Percentiles rank a stretch among this genome's conserved stretches.
phyloP scores from a whole-genome alignment of 352 stramenopile species.

The Elongisporangium anandrum region DNA sequence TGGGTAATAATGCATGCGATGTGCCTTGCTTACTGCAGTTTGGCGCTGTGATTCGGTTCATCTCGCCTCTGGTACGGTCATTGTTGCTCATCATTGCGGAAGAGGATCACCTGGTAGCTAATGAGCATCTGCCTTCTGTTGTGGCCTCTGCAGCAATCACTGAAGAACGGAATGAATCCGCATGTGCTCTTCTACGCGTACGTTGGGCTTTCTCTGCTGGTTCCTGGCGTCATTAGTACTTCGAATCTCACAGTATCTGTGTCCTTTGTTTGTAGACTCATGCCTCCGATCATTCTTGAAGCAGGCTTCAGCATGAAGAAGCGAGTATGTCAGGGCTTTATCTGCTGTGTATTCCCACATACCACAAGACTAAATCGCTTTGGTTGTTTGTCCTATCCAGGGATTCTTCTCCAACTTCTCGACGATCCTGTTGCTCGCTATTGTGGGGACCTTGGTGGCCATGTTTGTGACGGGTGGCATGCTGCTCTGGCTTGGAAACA shows the following conservation, averaged over 20 bases:
- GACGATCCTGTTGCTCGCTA: conserved; percentile 79
- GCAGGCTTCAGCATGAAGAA: conserved; percentile 89
- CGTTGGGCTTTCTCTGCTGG: conserved; percentile 6
- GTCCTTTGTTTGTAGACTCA: conserved; percentile 14
- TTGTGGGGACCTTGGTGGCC: conserved; percentile 72
- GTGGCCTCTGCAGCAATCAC: conserved; percentile 41
- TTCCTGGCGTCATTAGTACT: not conserved
- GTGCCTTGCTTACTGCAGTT: conserved; percentile 36
- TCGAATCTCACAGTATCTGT: not conserved
- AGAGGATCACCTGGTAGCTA: not conserved
- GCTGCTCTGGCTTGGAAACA: conserved; percentile 69
- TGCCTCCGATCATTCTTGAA: conserved; percentile 84
- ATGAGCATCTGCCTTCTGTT: conserved; percentile 6
- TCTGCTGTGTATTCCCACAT: not conserved
- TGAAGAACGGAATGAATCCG: conserved; percentile 78
- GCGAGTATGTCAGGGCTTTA: conserved; percentile 42
- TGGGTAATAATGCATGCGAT: not conserved
- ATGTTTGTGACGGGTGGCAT: conserved; percentile 79
- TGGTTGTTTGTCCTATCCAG: conserved; percentile 18
- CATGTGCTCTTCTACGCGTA: conserved; percentile 84
- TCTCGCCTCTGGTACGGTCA: conserved; percentile 58
- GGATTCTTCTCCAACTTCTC: conserved; percentile 88
- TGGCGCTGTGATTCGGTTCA: conserved; percentile 69
- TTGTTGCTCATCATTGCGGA: not conserved
- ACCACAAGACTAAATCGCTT: conserved; percentile 8